Base-by-base conservation (phyloP, 345 rosid species). In the Anacardium occidentale region DNA sequence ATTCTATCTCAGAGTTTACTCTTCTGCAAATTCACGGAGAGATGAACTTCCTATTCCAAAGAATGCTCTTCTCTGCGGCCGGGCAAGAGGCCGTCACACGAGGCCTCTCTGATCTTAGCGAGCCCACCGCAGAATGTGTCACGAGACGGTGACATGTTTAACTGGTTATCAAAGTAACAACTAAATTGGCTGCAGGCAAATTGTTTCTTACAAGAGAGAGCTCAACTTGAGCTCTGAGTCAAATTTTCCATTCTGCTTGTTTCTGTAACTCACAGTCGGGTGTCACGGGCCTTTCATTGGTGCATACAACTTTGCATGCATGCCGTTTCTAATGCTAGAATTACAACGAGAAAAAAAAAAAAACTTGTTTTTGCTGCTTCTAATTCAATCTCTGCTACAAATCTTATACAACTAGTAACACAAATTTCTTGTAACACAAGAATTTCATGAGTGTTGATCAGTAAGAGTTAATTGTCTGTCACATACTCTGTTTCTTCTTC, bases 1-100 rank as follows among this genome's bases (percentile, higher is more conserved):
- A 44, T 85, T 92, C 58, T 95, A 95, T 74, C 81, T 95, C 56
- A 80, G 98, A 69, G 99, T 95, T 66, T 90, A 76, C 75, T 86
- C 99, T 0, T 60, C 83, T 4, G 83, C 96, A 20, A 83, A 75
- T 61, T 95, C 99, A 50, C 85, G 80, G 74, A 79, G 98, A 68
- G 98, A 95, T 20, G 96, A 95, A 69, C 83, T 73, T 44, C 92
- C 91, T 0, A 91, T 94, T 64, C 99, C 99, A 0, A 89, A 75
- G 88, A 89, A 90, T 34, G 98, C 99, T 71, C 90, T 84, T 72
- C 88, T 92, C 52, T 91, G 98, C 15, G 98, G 98, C 4, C 83
- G 85, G 60, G 94, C 96, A 14, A 78, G 85, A 70, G 98, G 95
- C 10, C 97, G 87, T 50, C 93, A 79, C 76, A 89, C 96, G 3